A percentile compares a stretch with the other conserved stretches of the same genome.
These are phyloP conservation scores for Suillus fuscotomentosus DNA, from an alignment of 768 basidiomycete species.

Conservation along the genomic window DNA sequence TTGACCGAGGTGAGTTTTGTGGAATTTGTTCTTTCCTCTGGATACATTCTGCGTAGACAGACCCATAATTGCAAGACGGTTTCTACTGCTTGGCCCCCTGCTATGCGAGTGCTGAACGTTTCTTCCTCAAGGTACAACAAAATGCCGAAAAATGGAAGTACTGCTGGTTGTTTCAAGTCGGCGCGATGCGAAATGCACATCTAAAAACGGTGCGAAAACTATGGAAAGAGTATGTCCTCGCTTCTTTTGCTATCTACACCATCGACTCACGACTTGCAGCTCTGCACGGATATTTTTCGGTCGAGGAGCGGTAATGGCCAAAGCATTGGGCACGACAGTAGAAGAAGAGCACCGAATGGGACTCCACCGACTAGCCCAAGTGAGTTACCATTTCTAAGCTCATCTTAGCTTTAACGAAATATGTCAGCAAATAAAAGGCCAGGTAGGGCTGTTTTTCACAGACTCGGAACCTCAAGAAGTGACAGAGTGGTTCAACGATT, in stretches of 20 bases:
- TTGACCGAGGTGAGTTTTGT: slow-evolving; percentile 64
- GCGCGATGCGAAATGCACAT: slow-evolving; percentile 92
- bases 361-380: slow-evolving; percentile 76
- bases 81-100: slow-evolving; percentile 1
- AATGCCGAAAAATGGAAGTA: slow-evolving; percentile 90
- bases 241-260: not conserved
- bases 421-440: slow-evolving; percentile 86
- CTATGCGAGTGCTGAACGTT: slow-evolving; percentile 4
- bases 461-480: slow-evolving; percentile 89
- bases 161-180: slow-evolving; percentile 94
- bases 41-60: not conserved
- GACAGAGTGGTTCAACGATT: slow-evolving; percentile 91
- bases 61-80: not conserved
- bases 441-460: slow-evolving; percentile 92
- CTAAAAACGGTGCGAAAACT: slow-evolving; percentile 89
- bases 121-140: slow-evolving; percentile 61
- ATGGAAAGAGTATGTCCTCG: slow-evolving; percentile 81
- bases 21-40: not conserved
- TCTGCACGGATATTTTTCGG: slow-evolving; percentile 92
- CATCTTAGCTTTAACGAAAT: slow-evolving; percentile 1
- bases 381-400: slow-evolving; percentile 30
- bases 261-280: slow-evolving; percentile 35
- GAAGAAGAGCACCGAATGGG: slow-evolving; percentile 86
- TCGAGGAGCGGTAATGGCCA: slow-evolving; percentile 87
- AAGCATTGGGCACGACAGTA: slow-evolving; percentile 84